phyloP scores from a whole-genome alignment of 225 moss, liverwort and hornwort species.

The Anthoceros angustus region DNA sequence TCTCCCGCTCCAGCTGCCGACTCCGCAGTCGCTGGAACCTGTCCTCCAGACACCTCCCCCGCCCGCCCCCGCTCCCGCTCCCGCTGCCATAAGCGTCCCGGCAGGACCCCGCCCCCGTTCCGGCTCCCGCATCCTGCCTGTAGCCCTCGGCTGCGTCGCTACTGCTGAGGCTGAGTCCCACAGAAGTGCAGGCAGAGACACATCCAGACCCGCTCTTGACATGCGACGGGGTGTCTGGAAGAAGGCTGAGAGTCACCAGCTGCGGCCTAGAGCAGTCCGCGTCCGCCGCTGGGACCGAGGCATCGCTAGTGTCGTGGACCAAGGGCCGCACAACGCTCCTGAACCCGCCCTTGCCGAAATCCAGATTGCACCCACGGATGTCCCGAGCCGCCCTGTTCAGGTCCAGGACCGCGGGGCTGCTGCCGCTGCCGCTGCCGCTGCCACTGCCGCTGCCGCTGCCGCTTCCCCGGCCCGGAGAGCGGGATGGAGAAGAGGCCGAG shows the following conservation, averaged over 20 bases:
- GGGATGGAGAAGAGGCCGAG: no score
- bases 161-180: constrained; percentile 2
- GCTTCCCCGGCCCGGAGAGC: no score
- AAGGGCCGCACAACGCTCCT: background rate
- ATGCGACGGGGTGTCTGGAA: constrained; percentile 51
- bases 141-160: background rate
- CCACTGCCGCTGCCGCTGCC: no score
- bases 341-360: background rate
- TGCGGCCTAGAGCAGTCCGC: constrained; percentile 25
- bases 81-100: background rate
- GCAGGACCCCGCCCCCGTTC: background rate
- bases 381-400: background rate
- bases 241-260: constrained; percentile 60
- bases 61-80: background rate
- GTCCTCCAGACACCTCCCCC: background rate
- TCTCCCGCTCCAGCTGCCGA: constrained; percentile 8
- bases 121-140: background rate
- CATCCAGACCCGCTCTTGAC: constrained; percentile 10
- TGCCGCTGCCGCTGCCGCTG: no score
- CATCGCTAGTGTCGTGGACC: background rate
- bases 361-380: background rate
- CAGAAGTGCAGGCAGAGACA: constrained; percentile 8
- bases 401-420: background rate
- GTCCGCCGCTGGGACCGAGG: background rate
- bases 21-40: background rate